Evolutionary conservation across 2,329 filamentous ascomycete species (phyloP).

Genomic region (Talaromyces rugulosus): DNA sequence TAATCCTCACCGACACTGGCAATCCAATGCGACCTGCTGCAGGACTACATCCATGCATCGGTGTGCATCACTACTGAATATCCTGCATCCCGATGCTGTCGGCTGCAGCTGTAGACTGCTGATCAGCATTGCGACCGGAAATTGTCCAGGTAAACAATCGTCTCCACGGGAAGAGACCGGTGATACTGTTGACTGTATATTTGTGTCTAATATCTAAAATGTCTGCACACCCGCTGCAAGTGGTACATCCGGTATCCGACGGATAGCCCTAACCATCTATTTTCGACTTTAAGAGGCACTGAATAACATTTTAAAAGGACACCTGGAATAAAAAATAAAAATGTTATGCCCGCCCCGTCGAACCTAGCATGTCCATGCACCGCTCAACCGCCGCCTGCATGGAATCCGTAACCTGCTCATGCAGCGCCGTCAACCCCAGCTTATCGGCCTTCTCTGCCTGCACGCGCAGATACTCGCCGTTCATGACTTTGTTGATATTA

Average conservation of each 20-base stretch:
- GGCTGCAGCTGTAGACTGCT: too few relatives aligned
- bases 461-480: constrained; percentile 46
- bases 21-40: too few relatives aligned
- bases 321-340: neutral
- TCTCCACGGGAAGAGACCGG: too few relatives aligned
- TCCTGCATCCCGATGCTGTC: too few relatives aligned
- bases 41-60: too few relatives aligned
- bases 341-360: constrained; percentile 30
- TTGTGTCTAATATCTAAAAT: neutral
- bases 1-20: too few relatives aligned
- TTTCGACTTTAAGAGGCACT: neutral
- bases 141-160: too few relatives aligned
- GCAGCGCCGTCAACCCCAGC: constrained; percentile 49
- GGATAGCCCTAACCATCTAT: neutral
- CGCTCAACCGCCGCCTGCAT: constrained; percentile 55
- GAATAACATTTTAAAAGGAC: neutral
- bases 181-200: too few relatives aligned
- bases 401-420: constrained; percentile 51
- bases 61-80: too few relatives aligned
- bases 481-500: constrained; percentile 59
- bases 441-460: constrained; percentile 48
- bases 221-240: neutral
- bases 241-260: neutral
- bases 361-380: constrained; percentile 51
- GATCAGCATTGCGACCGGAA: too few relatives aligned